phyloP scores from a whole-genome alignment of 345 rosid genomes.

The Moringa oleifera region DNA sequence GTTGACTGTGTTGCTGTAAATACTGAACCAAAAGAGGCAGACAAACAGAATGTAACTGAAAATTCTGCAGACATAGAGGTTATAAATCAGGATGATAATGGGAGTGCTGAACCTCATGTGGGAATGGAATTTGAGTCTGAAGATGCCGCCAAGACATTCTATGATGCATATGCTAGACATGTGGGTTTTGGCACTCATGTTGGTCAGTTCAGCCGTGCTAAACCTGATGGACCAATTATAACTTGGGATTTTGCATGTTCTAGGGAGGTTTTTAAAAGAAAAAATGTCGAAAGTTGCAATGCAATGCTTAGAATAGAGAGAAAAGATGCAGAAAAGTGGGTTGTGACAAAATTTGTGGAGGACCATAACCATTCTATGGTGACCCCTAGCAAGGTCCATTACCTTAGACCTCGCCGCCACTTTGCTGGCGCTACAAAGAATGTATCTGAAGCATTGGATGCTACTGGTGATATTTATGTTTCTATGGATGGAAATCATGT shows the following conservation, averaged over 20 bases:
- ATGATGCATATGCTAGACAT: conserved; percentile 43
- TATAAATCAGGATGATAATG: conserved; percentile 19
- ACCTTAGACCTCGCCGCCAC: conserved; percentile 54
- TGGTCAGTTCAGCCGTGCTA: conserved; percentile 50
- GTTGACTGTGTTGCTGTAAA: conserved; percentile 5
- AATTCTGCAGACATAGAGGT: background rate
- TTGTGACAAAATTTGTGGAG: conserved; percentile 51
- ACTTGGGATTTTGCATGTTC: conserved; percentile 54
- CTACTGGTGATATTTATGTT: conserved; percentile 28
- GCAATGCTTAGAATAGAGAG: conserved; percentile 59
- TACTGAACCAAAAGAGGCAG: background rate
- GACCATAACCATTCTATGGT: conserved; percentile 52
- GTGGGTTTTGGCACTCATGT: conserved; percentile 43
- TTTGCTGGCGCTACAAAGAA: conserved; percentile 44
- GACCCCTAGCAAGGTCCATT: conserved; percentile 37
- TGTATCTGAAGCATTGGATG: conserved; percentile 28
- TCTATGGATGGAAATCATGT: conserved; percentile 33
- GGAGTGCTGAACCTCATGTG: conserved; percentile 25
- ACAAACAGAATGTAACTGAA: background rate
- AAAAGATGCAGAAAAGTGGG: conserved; percentile 43
- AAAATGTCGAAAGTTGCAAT: conserved; percentile 52
- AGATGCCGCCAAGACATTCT: conserved; percentile 44
- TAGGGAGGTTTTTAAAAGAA: conserved; percentile 47
- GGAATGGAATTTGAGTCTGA: conserved; percentile 64
- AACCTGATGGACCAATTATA: conserved; percentile 57